Evolutionary conservation across 345 rosid species (phyloP).

Genomic region (Brassica carinata): DNA sequence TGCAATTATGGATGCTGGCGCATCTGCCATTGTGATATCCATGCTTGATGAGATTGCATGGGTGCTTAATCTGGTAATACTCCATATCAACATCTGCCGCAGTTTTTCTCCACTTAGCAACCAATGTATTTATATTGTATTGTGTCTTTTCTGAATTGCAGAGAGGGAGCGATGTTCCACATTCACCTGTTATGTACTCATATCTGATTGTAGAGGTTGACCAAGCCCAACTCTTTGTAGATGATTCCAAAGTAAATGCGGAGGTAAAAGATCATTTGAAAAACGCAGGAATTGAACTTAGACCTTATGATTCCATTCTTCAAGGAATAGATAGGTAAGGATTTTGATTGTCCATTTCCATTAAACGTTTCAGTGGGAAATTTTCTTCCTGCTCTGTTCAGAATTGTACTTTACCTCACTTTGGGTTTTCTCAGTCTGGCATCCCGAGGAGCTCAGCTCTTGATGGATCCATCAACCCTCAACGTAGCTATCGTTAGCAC

Average conservation of each 20-base stretch:
- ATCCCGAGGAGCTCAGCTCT: slow-evolving; percentile 63
- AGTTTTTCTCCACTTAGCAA: slow-evolving; percentile 5
- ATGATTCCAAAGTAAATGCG: slow-evolving; percentile 65
- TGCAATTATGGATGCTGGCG: slow-evolving; percentile 64
- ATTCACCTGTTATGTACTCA: slow-evolving; percentile 96
- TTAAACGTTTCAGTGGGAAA: not conserved
- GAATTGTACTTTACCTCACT: slow-evolving; percentile 16
- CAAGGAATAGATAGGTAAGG: slow-evolving; percentile 71
- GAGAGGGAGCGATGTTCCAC: slow-evolving; percentile 96
- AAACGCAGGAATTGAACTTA: slow-evolving; percentile 66
- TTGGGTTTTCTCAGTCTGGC: slow-evolving; percentile 61
- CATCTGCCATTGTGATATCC: slow-evolving; percentile 83
- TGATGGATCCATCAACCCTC: slow-evolving; percentile 83
- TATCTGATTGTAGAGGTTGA: slow-evolving; percentile 75
- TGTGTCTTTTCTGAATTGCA: slow-evolving; percentile 47
- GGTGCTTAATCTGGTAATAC: slow-evolving; percentile 85
- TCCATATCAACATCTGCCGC: no score
- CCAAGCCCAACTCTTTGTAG: slow-evolving; percentile 68
- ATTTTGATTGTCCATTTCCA: not conserved
- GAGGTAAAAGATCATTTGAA: slow-evolving; percentile 77
- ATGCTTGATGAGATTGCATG: slow-evolving; percentile 98
- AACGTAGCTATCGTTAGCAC: slow-evolving; percentile 81
- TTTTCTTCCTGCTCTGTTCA: not conserved
- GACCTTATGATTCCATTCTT: slow-evolving; percentile 75
- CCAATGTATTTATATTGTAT: slow-evolving; percentile 27